Percentiles rank a stretch among this genome's conserved stretches.
Evolutionary conservation across 257 asterid species (phyloP).

Genomic region (Scutellaria baicalensis): DNA sequence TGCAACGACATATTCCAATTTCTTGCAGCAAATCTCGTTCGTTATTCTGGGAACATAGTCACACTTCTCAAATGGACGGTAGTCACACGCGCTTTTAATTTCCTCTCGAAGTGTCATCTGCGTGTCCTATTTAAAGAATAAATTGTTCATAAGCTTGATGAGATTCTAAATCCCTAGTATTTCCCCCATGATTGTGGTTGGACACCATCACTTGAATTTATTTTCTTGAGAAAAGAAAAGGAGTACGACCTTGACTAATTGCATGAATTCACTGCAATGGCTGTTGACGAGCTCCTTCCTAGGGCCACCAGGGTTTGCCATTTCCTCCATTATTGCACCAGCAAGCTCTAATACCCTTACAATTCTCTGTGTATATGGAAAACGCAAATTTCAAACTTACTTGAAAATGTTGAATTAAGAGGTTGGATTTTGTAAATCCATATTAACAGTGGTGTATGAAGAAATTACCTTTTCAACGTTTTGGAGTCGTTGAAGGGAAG

Average conservation of each 20-base stretch:
- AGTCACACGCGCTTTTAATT: slow-evolving; percentile 65
- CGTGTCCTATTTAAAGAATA: slow-evolving; percentile 47
- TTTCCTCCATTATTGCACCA: slow-evolving; percentile 88
- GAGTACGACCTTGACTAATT: slow-evolving; percentile 57
- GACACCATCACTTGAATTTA: neutral
- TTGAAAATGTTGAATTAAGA: too few relatives aligned
- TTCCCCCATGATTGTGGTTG: neutral
- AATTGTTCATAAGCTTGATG: neutral
- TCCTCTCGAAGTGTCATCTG: slow-evolving; percentile 89
- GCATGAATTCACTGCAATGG: slow-evolving; percentile 82
- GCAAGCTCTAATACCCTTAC: slow-evolving; percentile 88
- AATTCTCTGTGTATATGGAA: slow-evolving; percentile 43
- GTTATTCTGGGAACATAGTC: slow-evolving; percentile 68
- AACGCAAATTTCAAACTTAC: neutral
- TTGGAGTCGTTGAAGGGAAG: slow-evolving; percentile 82
- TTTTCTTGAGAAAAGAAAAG: neutral
- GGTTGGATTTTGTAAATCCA: too few relatives aligned
- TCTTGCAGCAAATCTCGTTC: slow-evolving; percentile 88
- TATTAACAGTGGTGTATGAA: neutral
- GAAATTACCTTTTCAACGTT: slow-evolving; percentile 72
- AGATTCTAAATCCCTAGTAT: neutral
- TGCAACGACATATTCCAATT: slow-evolving; percentile 56
- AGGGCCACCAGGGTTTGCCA: slow-evolving; percentile 81
- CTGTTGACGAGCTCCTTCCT: slow-evolving; percentile 70
- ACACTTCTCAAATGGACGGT: slow-evolving; percentile 94